Evolutionary conservation across 2,329 filamentous ascomycete genomes (phyloP).

Genomic region (Drechslerella stenobrocha): DNA sequence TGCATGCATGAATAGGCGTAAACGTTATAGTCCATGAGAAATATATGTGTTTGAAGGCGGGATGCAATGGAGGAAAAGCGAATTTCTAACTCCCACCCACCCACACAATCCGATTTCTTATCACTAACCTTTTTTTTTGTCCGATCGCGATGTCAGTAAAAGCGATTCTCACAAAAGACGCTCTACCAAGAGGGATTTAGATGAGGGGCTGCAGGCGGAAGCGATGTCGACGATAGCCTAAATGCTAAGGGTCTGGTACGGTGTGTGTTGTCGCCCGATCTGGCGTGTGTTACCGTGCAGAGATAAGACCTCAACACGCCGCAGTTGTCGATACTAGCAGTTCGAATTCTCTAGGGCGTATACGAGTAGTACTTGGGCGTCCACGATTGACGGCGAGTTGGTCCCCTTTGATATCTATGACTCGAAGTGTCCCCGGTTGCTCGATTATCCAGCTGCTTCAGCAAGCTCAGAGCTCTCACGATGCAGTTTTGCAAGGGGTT

Average conservation of each 20-base stretch:
- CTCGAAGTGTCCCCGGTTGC: neutral
- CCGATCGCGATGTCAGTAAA: too few relatives aligned
- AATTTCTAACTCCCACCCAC: constrained; percentile 8
- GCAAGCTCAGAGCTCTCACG: constrained; percentile 1
- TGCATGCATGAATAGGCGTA: constrained; percentile 34
- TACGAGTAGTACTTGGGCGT: too few relatives aligned
- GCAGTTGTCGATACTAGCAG: too few relatives aligned
- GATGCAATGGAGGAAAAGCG: constrained; percentile 32
- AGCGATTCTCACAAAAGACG: too few relatives aligned
- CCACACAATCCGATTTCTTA: constrained; percentile 7
- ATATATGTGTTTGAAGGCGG: constrained; percentile 9
- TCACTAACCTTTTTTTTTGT: constrained; percentile 9
- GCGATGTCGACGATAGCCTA: constrained; percentile 24
- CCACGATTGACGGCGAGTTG: too few relatives aligned
- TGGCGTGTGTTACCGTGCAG: constrained; percentile 18
- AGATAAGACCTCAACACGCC: constrained; percentile 49
- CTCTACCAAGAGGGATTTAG: constrained; percentile 48
- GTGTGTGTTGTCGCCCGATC: constrained; percentile 32
- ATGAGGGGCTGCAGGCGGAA: constrained; percentile 1
- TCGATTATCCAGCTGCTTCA: neutral
- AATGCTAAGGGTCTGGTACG: constrained; percentile 13
- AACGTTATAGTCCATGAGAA: constrained; percentile 24
- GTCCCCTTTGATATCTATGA: too few relatives aligned
- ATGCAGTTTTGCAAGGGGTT: too few relatives aligned
- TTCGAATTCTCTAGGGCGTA: too few relatives aligned